These are phyloP conservation scores for Straminergon stramineum DNA, from an alignment of 225 moss, liverwort and hornwort species.

Conservation along the genomic window DNA sequence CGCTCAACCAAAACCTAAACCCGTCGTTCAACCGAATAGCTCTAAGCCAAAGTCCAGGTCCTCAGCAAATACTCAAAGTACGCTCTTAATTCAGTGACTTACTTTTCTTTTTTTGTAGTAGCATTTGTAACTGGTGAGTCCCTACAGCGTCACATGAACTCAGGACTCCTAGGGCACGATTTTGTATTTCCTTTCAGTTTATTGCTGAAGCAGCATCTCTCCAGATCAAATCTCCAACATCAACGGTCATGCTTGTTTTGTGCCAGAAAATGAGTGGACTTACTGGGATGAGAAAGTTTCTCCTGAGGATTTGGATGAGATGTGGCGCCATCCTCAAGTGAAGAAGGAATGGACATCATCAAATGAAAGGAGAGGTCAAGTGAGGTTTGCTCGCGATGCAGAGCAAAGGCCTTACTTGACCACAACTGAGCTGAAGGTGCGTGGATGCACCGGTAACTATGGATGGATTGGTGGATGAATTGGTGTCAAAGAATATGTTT, in stretches of 20 bases:
- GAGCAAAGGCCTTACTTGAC: conserved; percentile 76
- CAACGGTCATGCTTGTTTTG: background rate
- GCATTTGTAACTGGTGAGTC: background rate
- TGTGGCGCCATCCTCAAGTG: conserved; percentile 82
- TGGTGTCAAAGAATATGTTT: background rate
- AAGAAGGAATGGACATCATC: conserved; percentile 79
- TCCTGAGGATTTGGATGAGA: conserved; percentile 51
- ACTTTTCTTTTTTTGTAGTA: background rate
- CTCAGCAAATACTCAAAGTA: conserved; percentile 28
- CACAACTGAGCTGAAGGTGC: conserved; percentile 73
- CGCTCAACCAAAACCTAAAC: background rate
- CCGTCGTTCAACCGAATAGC: background rate
- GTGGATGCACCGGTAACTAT: background rate
- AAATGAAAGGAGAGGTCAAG: conserved; percentile 77
- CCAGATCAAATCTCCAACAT: background rate
- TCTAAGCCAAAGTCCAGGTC: conserved; percentile 9
- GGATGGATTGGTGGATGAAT: background rate
- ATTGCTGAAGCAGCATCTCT: background rate
- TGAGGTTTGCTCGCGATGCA: conserved; percentile 86
- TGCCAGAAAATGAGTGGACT: conserved; percentile 74
- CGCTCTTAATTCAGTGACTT: background rate
- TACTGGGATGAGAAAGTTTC: conserved; percentile 84
- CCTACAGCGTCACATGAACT: background rate
- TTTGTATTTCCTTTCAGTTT: background rate
- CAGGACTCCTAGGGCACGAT: background rate